These are phyloP conservation scores for Crithidia mellificae DNA, from an alignment of 208 protist genomes.

Conservation along the genomic window DNA sequence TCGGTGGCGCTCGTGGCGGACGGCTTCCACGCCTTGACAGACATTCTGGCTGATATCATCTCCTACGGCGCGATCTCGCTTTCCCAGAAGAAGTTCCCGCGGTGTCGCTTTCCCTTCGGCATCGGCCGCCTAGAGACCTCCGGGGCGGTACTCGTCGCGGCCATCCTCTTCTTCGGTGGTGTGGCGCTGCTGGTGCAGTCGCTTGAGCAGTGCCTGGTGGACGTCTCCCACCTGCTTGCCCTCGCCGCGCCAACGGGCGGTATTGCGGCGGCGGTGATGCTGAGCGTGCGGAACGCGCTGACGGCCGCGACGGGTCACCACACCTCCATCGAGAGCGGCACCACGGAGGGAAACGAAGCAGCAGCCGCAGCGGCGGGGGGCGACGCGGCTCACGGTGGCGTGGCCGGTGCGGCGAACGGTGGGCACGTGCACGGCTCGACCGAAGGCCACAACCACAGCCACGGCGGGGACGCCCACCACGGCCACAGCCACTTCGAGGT, in stretches of 20 bases:
- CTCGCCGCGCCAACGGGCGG: constrained; percentile 8
- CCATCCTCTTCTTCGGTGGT: constrained; percentile 78
- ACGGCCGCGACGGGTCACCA: neutral
- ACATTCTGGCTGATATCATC: constrained; percentile 78
- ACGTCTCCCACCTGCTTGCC: constrained; percentile 28
- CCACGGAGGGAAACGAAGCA: no score
- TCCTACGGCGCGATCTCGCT: constrained; percentile 79
- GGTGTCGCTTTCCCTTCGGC: constrained; percentile 84
- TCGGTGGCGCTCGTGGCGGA: constrained; percentile 86
- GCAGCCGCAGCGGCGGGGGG: no score
- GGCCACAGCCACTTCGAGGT: constrained; percentile 84
- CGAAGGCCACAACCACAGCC: neutral
- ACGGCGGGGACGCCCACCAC: no score
- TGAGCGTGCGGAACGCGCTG: constrained; percentile 10
- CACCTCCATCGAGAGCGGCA: no score
- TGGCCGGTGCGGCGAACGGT: no score
- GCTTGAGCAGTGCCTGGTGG: constrained; percentile 41
- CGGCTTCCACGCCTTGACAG: constrained; percentile 81
- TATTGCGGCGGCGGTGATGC: constrained; percentile 15
- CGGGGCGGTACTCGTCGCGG: constrained; percentile 76
- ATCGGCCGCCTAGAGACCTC: constrained; percentile 81
- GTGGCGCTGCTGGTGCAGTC: constrained; percentile 73
- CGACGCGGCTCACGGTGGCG: no score
- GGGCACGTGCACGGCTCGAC: no score
- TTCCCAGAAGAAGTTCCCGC: constrained; percentile 59